Percentiles rank a stretch among this genome's conserved stretches.
Evolutionary conservation across 2,329 filamentous ascomycete genomes (phyloP).

Genomic region (Arthrobotrys entomopaga): DNA sequence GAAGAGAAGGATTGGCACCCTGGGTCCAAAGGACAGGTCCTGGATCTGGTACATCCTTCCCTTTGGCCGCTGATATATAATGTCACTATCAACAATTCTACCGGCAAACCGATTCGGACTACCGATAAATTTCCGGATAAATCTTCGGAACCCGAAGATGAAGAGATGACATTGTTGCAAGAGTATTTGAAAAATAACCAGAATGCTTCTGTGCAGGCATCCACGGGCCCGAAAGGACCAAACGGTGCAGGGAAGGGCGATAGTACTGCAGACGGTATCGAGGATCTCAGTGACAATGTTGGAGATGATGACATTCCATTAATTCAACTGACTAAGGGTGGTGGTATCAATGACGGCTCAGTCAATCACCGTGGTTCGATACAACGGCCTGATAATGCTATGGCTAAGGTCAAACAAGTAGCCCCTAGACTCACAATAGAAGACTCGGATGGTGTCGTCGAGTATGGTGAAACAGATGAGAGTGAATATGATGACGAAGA

Average conservation of each 20-base stretch:
- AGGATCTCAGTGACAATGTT: conserved; percentile 1
- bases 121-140: too few relatives aligned
- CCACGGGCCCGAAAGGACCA: conserved; percentile 37
- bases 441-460: conserved; percentile 19
- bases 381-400: too few relatives aligned
- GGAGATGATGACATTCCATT: too few relatives aligned
- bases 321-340: too few relatives aligned
- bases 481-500: not conserved
- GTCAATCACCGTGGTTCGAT: too few relatives aligned
- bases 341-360: too few relatives aligned
- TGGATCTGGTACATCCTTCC: conserved; percentile 73
- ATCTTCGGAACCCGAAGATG: not conserved
- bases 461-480: conserved; percentile 4
- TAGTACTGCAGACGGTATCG: conserved; percentile 43
- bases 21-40: conserved; percentile 67
- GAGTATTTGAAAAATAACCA: not conserved
- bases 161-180: conserved; percentile 9
- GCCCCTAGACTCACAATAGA: conserved; percentile 19
- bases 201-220: conserved; percentile 26
- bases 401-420: conserved; percentile 16
- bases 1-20: conserved; percentile 71
- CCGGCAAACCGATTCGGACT: too few relatives aligned
- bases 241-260: conserved; percentile 16
- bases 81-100: not conserved
- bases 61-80: conserved; percentile 71